A percentile compares a stretch with the other conserved stretches of the same genome.
These are phyloP conservation scores for Rhodamnia argentea DNA, from an alignment of 345 rosid species.

Conservation along the genomic window DNA sequence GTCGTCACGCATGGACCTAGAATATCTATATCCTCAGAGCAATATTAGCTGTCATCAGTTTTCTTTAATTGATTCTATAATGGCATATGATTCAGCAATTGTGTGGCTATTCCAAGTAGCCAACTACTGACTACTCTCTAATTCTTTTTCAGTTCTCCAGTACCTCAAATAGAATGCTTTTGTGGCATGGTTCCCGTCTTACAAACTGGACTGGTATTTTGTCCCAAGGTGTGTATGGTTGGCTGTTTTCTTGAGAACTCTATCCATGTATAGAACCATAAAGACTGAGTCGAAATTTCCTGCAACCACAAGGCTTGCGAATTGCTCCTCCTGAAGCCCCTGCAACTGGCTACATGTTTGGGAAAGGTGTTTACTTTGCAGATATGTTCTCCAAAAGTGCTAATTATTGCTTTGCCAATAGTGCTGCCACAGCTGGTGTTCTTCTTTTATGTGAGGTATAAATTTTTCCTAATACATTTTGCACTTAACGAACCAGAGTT, in stretches of 20 bases:
- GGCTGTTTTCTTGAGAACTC: neutral
- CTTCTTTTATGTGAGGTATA: slow-evolving; percentile 81
- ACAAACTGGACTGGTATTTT: slow-evolving; percentile 95
- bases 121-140: neutral
- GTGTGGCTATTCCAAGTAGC: neutral
- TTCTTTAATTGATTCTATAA: neutral
- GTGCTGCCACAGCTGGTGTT: slow-evolving; percentile 42
- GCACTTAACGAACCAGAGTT: neutral
- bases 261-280: neutral
- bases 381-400: slow-evolving; percentile 99
- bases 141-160: slow-evolving; percentile 40
- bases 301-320: slow-evolving; percentile 54
- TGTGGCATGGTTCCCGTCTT: slow-evolving; percentile 97
- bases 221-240: slow-evolving; percentile 61
- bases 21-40: neutral
- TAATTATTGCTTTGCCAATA: slow-evolving; percentile 64
- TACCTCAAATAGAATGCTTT: slow-evolving; percentile 62
- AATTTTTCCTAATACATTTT: neutral
- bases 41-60: neutral
- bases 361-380: slow-evolving; percentile 93
- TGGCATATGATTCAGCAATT: neutral
- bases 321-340: slow-evolving; percentile 99
- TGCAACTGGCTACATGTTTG: slow-evolving; percentile 84
- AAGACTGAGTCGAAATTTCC: neutral
- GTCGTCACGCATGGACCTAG: slow-evolving; percentile 15